Base-by-base conservation (phyloP, 257 asterid genomes). In the Solanum pimpinellifolium region DNA sequence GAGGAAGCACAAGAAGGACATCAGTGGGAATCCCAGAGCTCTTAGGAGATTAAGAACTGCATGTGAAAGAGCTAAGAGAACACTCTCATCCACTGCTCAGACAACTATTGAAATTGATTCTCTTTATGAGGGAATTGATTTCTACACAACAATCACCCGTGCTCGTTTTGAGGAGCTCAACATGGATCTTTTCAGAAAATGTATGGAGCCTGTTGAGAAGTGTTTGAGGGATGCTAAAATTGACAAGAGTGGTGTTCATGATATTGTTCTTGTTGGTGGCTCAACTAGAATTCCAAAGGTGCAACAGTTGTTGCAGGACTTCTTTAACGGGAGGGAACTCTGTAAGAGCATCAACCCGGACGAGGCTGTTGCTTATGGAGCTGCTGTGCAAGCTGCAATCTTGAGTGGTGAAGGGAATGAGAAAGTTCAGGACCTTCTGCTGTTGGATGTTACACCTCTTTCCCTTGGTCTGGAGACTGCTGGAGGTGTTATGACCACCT, bases 141-240 rank as follows among this genome's bases (percentile, higher is more conserved):
- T 90, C 68, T 90, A 90, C 39, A 86, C 92, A 0, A 90, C 92
- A 0, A 86, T 90, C 6, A 90, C 92, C 2, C 89, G 92, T 15
- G 90, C 92, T 2, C 25, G 92, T 16, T 90, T 90, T 9, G 92
- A 90, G 60, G 92, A 90, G 88, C 82, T 90, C 4, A 88, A 90
- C 85, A 90, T 90, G 92, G 92, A 90, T 31, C 77, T 90, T 49
- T 90, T 90, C 68, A 88, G 90, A 14, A 90, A 90, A 27, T 91
- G 93, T 33, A 91, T 91, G 93, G 93, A 91, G 85, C 91, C 90
- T 5, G 93, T 91, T 4, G 91, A 91, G 85, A 91, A 91, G 88
- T 91, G 93, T 44, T 52, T 89, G 88, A 89, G 91, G 56, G 93
- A 89, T 84, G 91, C 93, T 29, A 91, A 91, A 86, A 91, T 91